Evolutionary conservation across 139 green algal species (phyloP), one percentile per base, ranked within the genome.

Genomic region (Eudorina sp.): DNA sequence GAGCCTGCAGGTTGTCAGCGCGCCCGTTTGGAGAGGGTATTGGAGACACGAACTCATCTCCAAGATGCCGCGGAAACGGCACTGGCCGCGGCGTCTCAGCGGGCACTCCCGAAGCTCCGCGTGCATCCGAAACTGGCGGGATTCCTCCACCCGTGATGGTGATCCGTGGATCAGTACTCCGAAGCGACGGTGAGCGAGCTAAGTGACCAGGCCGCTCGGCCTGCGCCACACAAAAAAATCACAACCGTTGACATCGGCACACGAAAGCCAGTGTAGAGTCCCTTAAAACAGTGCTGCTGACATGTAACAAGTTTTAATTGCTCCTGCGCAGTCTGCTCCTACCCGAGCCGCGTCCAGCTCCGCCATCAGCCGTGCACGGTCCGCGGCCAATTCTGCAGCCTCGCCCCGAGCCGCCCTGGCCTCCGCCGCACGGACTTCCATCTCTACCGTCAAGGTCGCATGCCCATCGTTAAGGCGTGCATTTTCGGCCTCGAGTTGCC

Each of bases 111-210:
- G 34, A 53, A 43, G 58, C 6, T 14, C 70, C 34, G 36, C 25
- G 40, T 18, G 23, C 41, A 34, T 53, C 70, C 40, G 70, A 58
- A 8, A 55, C 40, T 9, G 70, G 70, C 9, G 78, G 78, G 27
- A 85, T 85, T 23, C 78, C 78, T 8, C 78, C 78, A 0, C 78
- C 78, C 23, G 78, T 85, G 55, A 85, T 85, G 16, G 78, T 85
- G 29, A 85, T 74, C 6, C 78, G 55, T 6, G 55, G 78, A 55
- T 85, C 77, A 19, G 14, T 74, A 31, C 66, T 18, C 3, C 19
- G 31, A 19, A 53, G 7, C 27, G 25, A 19, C 2, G 69, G 4
- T n/a, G 18, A 13, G 13, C 36, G 36, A 53, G 36, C n/a, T 21
- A 45, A n/a, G 55, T 31, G 18, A 45, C 68, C 68, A 46, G 68